These are phyloP conservation scores for Neocatenulostroma microsporum DNA, from an alignment of 2,329 filamentous ascomycete genomes.

Conservation along the genomic window DNA sequence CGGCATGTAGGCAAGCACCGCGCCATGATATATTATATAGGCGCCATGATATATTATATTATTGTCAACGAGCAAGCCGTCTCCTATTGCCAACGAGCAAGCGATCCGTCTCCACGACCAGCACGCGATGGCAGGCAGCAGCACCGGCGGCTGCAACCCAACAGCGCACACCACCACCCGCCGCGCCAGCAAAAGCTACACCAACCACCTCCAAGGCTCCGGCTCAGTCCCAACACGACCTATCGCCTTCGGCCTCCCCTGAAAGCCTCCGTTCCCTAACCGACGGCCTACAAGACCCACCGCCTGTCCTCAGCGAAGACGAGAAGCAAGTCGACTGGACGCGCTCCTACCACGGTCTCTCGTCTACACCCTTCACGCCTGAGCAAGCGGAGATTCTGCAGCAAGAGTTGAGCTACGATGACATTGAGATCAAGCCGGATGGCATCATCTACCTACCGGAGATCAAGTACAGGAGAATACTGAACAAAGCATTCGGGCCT, in stretches of 20 bases:
- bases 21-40: no score
- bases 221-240: slow-evolving; percentile 1
- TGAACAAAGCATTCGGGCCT: slow-evolving; percentile 87
- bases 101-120: slow-evolving; percentile 19
- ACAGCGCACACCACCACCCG: slow-evolving; percentile 10
- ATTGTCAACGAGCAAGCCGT: background rate
- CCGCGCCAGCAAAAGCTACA: slow-evolving; percentile 3
- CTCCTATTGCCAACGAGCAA: background rate
- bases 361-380: slow-evolving; percentile 59
- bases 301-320: slow-evolving; percentile 40
- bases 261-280: slow-evolving; percentile 36
- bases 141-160: slow-evolving; percentile 10
- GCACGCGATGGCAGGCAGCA: slow-evolving; percentile 15
- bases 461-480: slow-evolving; percentile 90
- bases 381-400: slow-evolving; percentile 63
- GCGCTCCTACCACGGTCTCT: slow-evolving; percentile 73
- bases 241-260: slow-evolving; percentile 15
- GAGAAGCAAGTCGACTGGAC: slow-evolving; percentile 66
- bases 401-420: slow-evolving; percentile 57
- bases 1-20: slow-evolving; percentile 9
- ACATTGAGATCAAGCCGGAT: slow-evolving; percentile 96
- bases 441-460: slow-evolving; percentile 94
- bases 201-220: slow-evolving; percentile 26
- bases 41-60: no score
- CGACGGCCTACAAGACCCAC: slow-evolving; percentile 45